Evolutionary conservation across 352 stramenopile species (phyloP).

Genomic region (Aphanomyces stellatus): DNA sequence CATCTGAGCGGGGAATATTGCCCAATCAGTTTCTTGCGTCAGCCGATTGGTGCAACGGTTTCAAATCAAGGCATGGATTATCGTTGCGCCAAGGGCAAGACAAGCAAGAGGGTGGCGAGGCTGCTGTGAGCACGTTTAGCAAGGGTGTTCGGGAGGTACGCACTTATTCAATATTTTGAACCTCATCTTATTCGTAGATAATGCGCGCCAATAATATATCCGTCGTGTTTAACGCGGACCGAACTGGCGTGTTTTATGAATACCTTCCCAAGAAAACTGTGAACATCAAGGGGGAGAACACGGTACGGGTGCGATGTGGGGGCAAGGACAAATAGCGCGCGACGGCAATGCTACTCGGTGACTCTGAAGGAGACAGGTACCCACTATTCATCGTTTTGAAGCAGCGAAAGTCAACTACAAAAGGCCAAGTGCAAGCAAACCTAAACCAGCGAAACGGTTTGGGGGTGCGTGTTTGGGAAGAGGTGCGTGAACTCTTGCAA

Average conservation of each 20-base stretch:
- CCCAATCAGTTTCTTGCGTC: not conserved
- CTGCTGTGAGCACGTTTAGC: not conserved
- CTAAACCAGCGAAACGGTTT: constrained; percentile 15
- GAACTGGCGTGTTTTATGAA: no score
- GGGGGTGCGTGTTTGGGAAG: constrained; percentile 21
- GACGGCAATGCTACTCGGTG: constrained; percentile 26
- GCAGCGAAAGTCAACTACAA: not conserved
- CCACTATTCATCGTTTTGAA: constrained; percentile 27
- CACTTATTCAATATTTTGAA: not conserved
- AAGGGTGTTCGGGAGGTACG: not conserved
- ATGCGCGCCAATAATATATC: no score
- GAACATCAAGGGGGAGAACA: no score
- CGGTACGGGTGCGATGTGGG: no score
- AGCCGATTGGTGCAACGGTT: not conserved
- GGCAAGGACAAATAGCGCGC: constrained; percentile 26
- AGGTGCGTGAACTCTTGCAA: constrained; percentile 12
- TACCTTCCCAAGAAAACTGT: no score
- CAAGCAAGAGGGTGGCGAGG: not conserved
- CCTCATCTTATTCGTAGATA: no score
- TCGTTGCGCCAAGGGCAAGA: constrained; percentile 21
- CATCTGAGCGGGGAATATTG: not conserved
- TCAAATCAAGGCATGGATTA: no score
- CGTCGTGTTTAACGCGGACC: no score
- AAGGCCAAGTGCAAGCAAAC: not conserved
- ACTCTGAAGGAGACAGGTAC: constrained; percentile 26